Conservation (phyloP, 2,329 filamentous ascomycete genomes). For the Ophiosphaerella herpotricha region DNA sequence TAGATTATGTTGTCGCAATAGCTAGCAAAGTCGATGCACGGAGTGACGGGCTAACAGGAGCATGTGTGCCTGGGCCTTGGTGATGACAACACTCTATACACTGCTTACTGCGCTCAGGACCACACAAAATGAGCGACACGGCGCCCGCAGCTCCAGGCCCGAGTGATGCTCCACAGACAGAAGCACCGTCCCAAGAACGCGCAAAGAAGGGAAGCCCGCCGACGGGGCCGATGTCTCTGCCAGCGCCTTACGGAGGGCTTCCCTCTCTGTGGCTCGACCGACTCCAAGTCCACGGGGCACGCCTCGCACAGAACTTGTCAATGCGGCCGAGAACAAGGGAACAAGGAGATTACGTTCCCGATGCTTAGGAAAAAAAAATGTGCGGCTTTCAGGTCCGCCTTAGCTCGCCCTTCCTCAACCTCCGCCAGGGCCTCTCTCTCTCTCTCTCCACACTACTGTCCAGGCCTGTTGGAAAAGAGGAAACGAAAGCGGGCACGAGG, state of each 20-base stretch:
- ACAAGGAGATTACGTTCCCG: constrained; percentile 67
- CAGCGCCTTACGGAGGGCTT: constrained; percentile 82
- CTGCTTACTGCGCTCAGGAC: neutral
- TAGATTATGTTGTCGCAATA: too few species aligned
- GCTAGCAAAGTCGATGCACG: too few species aligned
- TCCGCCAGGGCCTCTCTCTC: constrained; percentile 75
- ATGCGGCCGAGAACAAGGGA: constrained; percentile 38
- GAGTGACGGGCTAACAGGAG: too few species aligned
- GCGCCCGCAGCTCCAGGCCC: constrained; percentile 29
- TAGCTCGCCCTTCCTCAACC: constrained; percentile 88
- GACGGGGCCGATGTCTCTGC: too few species aligned
- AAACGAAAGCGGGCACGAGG: constrained; percentile 49
- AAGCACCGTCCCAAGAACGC: constrained; percentile 47
- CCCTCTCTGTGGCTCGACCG: constrained; percentile 59
- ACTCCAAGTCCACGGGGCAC: constrained; percentile 58
- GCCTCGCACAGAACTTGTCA: constrained; percentile 63
- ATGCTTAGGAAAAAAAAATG: constrained; percentile 86
- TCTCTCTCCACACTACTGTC: too few species aligned
- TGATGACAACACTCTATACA: neutral
- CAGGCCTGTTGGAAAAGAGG: constrained; percentile 54
- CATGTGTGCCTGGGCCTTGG: too few species aligned
- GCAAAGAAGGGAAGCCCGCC: too few species aligned
- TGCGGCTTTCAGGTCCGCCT: constrained; percentile 78
- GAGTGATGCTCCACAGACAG: constrained; percentile 22
- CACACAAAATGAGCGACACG: constrained; percentile 37